Evolutionary conservation across 768 basidiomycete species (phyloP).

Genomic region (Zangia roseola): DNA sequence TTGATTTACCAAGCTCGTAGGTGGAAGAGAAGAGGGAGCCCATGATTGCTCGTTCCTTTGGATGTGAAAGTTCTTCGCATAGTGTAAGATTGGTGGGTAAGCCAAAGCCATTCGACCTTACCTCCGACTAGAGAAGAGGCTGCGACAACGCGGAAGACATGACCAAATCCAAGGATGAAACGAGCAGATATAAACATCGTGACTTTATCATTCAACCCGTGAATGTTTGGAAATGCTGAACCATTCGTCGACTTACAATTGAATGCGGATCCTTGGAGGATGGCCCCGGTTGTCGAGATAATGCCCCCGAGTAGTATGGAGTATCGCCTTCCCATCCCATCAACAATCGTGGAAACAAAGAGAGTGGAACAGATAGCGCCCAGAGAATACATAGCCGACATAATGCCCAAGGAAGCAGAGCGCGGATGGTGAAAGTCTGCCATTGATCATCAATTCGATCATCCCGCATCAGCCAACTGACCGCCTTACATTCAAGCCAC

Average conservation of each 20-base stretch:
- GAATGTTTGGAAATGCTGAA: background rate
- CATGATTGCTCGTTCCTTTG: conserved; percentile 12
- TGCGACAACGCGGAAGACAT: conserved; percentile 1
- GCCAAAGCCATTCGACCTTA: too few species aligned
- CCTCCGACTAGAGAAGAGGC: conserved; percentile 5
- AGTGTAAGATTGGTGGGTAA: too few species aligned
- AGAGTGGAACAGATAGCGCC: conserved; percentile 55
- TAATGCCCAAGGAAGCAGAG: conserved; percentile 43
- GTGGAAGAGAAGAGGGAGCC: background rate
- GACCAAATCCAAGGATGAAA: background rate
- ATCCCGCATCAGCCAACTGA: background rate
- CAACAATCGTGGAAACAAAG: conserved; percentile 19
- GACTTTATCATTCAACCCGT: background rate
- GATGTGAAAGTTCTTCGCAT: conserved; percentile 16
- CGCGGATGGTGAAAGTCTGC: conserved; percentile 55
- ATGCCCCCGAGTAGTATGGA: conserved; percentile 11
- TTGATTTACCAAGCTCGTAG: conserved; percentile 6
- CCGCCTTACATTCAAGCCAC: conserved; percentile 48
- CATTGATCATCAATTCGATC: background rate
- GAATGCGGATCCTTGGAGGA: conserved; percentile 13
- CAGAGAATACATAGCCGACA: conserved; percentile 58
- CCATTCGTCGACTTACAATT: conserved; percentile 5
- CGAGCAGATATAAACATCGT: conserved; percentile 6
- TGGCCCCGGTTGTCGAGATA: conserved; percentile 1
- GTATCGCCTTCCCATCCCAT: conserved; percentile 11